A percentile compares a stretch with the other conserved stretches of the same genome.
phyloP scores from a whole-genome alignment of 768 basidiomycete species.

The Boletus tylopilopsis region DNA sequence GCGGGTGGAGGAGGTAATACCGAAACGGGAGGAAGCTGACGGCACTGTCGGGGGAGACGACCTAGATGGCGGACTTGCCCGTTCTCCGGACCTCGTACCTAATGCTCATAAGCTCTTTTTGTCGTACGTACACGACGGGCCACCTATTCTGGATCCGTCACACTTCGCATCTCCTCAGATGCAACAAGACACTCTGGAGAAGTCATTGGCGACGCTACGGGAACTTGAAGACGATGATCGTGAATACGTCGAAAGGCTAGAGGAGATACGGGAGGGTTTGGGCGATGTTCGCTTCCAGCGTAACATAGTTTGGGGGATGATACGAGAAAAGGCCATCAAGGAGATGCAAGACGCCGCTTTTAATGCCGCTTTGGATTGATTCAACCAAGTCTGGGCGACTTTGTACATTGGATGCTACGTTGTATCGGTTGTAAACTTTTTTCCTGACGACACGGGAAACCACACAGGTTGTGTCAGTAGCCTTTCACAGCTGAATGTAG shows the following conservation, averaged over 20 bases:
- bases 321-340: slow-evolving; percentile 68
- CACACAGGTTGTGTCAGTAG: too few species aligned
- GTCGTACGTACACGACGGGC: slow-evolving; percentile 43
- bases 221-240: slow-evolving; percentile 85
- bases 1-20: slow-evolving; percentile 43
- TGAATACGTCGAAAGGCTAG: slow-evolving; percentile 80
- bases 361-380: slow-evolving; percentile 29
- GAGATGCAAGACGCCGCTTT: slow-evolving; percentile 69
- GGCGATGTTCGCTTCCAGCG: slow-evolving; percentile 73
- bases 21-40: slow-evolving; percentile 68
- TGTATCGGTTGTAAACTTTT: too few species aligned
- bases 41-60: slow-evolving; percentile 42
- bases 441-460: too few species aligned
- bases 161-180: slow-evolving; percentile 63
- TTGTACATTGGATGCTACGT: not conserved
- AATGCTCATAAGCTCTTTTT: slow-evolving; percentile 67
- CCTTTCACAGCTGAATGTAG: too few species aligned
- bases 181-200: slow-evolving; percentile 70
- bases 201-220: slow-evolving; percentile 65
- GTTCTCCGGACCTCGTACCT: slow-evolving; percentile 65
- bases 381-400: not conserved
- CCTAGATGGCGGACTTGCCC: slow-evolving; percentile 43
- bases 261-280: slow-evolving; percentile 78
- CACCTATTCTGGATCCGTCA: slow-evolving; percentile 51
- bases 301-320: slow-evolving; percentile 70